Evolutionary conservation across 1,139 yeast species (phyloP).

Genomic region (Taphrina confusa): DNA sequence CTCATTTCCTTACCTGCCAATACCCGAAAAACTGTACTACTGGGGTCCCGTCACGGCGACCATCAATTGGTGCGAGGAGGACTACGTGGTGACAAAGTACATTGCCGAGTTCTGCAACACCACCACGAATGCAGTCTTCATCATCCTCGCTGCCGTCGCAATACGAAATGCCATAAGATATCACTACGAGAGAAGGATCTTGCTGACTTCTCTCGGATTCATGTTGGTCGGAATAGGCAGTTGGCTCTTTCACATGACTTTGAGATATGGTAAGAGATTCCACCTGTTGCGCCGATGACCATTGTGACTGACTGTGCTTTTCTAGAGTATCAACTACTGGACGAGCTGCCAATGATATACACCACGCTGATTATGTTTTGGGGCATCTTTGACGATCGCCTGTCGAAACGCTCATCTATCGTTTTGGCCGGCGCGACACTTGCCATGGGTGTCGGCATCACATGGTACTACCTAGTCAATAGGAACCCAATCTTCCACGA

Average conservation of each 20-base stretch:
- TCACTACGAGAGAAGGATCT: constrained; percentile 66
- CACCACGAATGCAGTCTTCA: constrained; percentile 67
- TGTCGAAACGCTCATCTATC: constrained; percentile 48
- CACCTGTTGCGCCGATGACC: neutral
- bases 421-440: constrained; percentile 46
- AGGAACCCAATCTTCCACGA: constrained; percentile 89
- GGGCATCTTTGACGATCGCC: constrained; percentile 74
- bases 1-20: constrained; percentile 17
- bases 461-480: constrained; percentile 64
- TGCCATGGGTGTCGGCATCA: constrained; percentile 61
- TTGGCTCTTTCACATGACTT: constrained; percentile 95
- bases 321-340: constrained; percentile 81
- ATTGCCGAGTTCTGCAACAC: constrained; percentile 90
- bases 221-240: constrained; percentile 87
- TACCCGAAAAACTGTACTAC: constrained; percentile 12
- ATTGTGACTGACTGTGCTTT: neutral
- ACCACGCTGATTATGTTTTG: constrained; percentile 95
- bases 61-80: constrained; percentile 96
- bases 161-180: constrained; percentile 62
- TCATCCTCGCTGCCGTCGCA: constrained; percentile 64
- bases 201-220: constrained; percentile 74
- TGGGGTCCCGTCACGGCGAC: constrained; percentile 48
- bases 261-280: constrained; percentile 47
- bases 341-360: constrained; percentile 96
- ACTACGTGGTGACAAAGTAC: constrained; percentile 79